A percentile compares a stretch with the other conserved stretches of the same genome.
phyloP scores from a whole-genome alignment of 768 basidiomycete species.

The Stropharia rugosoannulata region DNA sequence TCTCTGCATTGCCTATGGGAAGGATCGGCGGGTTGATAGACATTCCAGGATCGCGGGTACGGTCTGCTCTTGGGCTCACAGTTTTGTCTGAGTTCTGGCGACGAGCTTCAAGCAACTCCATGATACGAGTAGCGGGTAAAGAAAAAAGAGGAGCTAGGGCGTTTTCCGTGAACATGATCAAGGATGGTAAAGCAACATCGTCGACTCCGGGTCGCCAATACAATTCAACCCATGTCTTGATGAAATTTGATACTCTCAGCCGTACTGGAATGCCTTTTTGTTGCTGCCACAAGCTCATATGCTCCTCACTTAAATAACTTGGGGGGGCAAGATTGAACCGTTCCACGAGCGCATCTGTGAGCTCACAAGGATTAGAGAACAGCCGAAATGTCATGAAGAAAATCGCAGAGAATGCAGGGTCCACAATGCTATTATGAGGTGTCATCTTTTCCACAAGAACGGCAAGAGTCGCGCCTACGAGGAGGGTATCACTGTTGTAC shows the following conservation, averaged over 20 bases:
- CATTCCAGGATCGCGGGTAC: slow-evolving; percentile 75
- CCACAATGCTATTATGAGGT: slow-evolving; percentile 88
- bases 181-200: slow-evolving; percentile 53
- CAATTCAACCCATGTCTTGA: slow-evolving; percentile 91
- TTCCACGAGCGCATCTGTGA: slow-evolving; percentile 73
- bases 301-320: slow-evolving; percentile 50
- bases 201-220: slow-evolving; percentile 86
- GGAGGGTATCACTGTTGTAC: slow-evolving; percentile 86
- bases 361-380: slow-evolving; percentile 76
- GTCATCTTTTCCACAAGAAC: slow-evolving; percentile 98
- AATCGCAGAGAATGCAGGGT: slow-evolving; percentile 80
- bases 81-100: slow-evolving; percentile 44
- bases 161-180: slow-evolving; percentile 62
- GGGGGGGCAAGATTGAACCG: slow-evolving; percentile 85
- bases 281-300: slow-evolving; percentile 77
- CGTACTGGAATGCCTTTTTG: slow-evolving; percentile 89
- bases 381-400: slow-evolving; percentile 97
- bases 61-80: slow-evolving; percentile 59
- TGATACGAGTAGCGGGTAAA: slow-evolving; percentile 68
- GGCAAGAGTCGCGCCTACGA: slow-evolving; percentile 86
- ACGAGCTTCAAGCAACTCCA: slow-evolving; percentile 63
- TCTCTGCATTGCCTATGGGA: slow-evolving; percentile 50
- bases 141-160: slow-evolving; percentile 64
- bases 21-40: slow-evolving; percentile 61
- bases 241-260: slow-evolving; percentile 86